phyloP scores from a whole-genome alignment of 345 rosid species.

The Camelina sativa region DNA sequence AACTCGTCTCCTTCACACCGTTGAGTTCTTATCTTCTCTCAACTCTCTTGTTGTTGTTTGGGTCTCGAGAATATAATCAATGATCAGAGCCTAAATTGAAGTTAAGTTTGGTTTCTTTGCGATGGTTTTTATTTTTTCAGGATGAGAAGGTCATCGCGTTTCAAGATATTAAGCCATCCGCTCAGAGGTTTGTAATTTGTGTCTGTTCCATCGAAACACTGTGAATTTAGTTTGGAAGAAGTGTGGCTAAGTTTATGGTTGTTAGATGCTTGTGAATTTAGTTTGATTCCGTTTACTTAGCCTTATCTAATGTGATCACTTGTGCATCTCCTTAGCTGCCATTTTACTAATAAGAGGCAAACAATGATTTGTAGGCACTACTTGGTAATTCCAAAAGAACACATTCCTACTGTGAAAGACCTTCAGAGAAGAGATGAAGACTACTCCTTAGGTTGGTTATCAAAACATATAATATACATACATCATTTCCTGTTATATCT shows the following conservation, averaged over 20 bases:
- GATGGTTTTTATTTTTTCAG: constrained; percentile 45
- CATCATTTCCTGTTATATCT: neutral
- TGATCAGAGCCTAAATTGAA: neutral
- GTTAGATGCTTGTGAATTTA: neutral
- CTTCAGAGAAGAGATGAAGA: constrained; percentile 74
- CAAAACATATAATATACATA: neutral
- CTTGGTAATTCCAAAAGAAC: constrained; percentile 78
- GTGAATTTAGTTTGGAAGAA: too few species aligned
- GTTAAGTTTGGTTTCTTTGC: neutral
- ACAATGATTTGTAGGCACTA: constrained; percentile 62
- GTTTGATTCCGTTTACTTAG: neutral
- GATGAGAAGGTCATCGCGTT: constrained; percentile 85
- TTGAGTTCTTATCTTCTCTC: constrained; percentile 35
- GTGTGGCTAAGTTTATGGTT: neutral
- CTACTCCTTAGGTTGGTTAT: constrained; percentile 60
- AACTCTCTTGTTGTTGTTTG: neutral
- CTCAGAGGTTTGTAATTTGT: constrained; percentile 59
- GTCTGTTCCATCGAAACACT: too few species aligned
- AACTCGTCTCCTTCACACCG: constrained; percentile 68
- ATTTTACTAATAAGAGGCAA: neutral
- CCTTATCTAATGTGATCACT: neutral
- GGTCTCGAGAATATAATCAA: neutral
- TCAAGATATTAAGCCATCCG: constrained; percentile 81
- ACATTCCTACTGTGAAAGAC: constrained; percentile 72
- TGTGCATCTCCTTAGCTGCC: neutral